Evolutionary conservation across 1,284 basidiomycete genomes (phyloP).

Genomic region (Pyrrhoderma noxium): DNA sequence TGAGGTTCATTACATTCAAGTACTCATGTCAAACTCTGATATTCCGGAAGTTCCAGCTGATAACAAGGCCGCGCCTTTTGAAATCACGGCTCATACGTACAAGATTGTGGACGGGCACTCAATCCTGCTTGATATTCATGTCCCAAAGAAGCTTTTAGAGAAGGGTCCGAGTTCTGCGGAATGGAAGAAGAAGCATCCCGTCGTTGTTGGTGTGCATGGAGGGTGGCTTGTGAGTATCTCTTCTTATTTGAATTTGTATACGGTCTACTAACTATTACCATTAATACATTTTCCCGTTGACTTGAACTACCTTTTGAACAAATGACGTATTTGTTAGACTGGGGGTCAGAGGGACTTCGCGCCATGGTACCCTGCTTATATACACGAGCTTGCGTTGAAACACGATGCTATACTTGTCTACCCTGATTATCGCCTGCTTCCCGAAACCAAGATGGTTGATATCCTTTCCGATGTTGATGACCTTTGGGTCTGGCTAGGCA

Average conservation of each 20-base stretch:
- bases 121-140: constrained; percentile 7
- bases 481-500: constrained; percentile 8
- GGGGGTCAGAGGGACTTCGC: constrained; percentile 4
- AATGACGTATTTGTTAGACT: constrained; percentile 1
- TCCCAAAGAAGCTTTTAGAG: constrained; percentile 8
- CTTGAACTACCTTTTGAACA: no score
- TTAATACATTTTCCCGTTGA: no score
- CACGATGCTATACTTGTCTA: constrained; percentile 14
- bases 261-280: no score
- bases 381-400: constrained; percentile 9
- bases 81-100: constrained; percentile 10
- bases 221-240: constrained; percentile 10
- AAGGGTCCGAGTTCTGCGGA: neutral
- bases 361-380: constrained; percentile 9
- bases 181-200: constrained; percentile 6
- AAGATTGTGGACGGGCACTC: constrained; percentile 6
- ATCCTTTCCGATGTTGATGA: constrained; percentile 13
- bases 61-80: constrained; percentile 5
- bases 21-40: neutral
- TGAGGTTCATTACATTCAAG: no score
- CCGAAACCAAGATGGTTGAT: constrained; percentile 2
- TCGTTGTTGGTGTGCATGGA: constrained; percentile 14
- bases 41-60: neutral
- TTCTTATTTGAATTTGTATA: no score
- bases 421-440: constrained; percentile 14